Evolutionary conservation across 306 rosid species (phyloP).

Genomic region (Vigna hirtella): DNA sequence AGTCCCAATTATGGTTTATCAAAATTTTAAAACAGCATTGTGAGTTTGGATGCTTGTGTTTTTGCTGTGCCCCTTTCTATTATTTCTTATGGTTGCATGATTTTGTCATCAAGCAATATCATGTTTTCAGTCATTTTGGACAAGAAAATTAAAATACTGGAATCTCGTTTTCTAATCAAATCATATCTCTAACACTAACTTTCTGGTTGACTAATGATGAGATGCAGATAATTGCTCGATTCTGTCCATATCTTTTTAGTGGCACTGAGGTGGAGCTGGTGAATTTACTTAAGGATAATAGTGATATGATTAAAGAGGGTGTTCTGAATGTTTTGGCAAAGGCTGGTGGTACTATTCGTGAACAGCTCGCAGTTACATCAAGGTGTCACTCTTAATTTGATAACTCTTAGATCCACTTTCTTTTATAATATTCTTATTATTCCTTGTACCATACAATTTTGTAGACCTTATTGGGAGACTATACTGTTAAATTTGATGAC

Average conservation of each 20-base stretch:
- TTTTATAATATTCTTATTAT: conserved; percentile 44
- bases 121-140: conserved; percentile 42
- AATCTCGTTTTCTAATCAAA: conserved; percentile 15
- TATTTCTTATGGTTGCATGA: neutral
- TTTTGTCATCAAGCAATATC: conserved; percentile 33
- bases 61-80: conserved; percentile 27
- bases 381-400: conserved; percentile 60
- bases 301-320: conserved; percentile 86
- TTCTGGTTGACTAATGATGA: conserved; percentile 30
- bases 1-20: conserved; percentile 28
- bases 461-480: conserved; percentile 89
- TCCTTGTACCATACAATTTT: conserved; percentile 64
- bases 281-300: conserved; percentile 83
- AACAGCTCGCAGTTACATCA: conserved; percentile 80
- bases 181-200: conserved; percentile 4
- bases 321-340: conserved; percentile 81
- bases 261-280: conserved; percentile 84
- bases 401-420: conserved; percentile 20
- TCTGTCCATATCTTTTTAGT: conserved; percentile 74
- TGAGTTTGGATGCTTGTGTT: conserved; percentile 18
- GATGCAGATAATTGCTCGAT: conserved; percentile 87
- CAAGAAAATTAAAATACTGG: conserved; percentile 21
- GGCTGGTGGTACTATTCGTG: conserved; percentile 98
- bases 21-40: conserved; percentile 11
- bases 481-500: conserved; percentile 39